Percentiles rank a stretch among this genome's conserved stretches.
Conservation (phyloP, 2,329 filamentous ascomycete genomes). For the Helicocarpus griseus region DNA sequence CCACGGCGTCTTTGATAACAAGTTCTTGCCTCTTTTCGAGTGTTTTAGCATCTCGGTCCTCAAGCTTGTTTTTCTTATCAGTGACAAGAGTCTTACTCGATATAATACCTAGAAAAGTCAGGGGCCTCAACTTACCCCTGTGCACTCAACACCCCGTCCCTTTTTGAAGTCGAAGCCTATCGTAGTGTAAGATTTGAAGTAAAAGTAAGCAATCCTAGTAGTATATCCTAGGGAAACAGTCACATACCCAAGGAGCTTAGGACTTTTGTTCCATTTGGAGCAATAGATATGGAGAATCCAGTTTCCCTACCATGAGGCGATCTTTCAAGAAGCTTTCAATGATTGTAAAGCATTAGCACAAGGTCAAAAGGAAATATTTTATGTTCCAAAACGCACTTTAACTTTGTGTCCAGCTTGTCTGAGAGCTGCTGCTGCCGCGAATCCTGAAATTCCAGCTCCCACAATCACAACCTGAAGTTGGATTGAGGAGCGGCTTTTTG, state of each 20-base stretch:
- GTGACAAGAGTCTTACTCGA: too few relatives aligned
- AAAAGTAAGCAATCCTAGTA: background rate
- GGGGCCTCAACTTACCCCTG: background rate
- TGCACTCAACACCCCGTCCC: background rate
- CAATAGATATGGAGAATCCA: background rate
- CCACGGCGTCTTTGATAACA: background rate
- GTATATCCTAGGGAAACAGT: background rate
- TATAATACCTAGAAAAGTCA: too few relatives aligned
- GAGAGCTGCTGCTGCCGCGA: background rate
- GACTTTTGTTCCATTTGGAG: background rate
- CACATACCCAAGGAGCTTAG: background rate
- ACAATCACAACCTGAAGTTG: background rate
- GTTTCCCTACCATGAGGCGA: background rate
- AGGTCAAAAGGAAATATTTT: background rate
- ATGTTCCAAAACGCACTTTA: background rate
- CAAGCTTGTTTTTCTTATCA: too few relatives aligned
- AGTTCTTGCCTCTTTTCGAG: background rate
- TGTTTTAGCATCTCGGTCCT: background rate
- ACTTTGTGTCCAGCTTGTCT: background rate
- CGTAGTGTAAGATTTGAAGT: background rate
- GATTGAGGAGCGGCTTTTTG: too few relatives aligned
- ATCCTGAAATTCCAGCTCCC: background rate
- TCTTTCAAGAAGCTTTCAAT: background rate
- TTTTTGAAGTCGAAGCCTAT: background rate
- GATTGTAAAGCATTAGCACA: background rate